Evolutionary conservation across 345 rosid species (phyloP).

Genomic region (Gossypium stocksii): DNA sequence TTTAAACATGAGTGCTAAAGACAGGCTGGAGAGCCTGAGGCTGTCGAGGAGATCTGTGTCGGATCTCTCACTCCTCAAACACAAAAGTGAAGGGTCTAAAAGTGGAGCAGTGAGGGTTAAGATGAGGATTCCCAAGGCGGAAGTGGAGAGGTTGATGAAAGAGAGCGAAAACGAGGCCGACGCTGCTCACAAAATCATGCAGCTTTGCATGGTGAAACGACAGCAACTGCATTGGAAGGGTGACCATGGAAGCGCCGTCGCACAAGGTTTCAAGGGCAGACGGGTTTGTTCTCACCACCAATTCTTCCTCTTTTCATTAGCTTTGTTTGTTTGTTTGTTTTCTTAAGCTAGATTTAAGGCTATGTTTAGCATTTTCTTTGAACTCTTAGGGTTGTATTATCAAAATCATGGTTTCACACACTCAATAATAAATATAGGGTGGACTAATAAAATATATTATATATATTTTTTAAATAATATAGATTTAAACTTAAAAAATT

Average conservation of each 20-base stretch:
- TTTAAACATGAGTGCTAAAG: slow-evolving; percentile 58
- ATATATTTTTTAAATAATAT: too few relatives aligned
- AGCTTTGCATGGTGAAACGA: slow-evolving; percentile 35
- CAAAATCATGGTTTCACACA: too few relatives aligned
- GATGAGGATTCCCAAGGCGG: slow-evolving; percentile 59
- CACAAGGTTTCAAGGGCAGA: slow-evolving; percentile 36
- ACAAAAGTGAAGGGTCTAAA: background rate
- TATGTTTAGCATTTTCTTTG: too few relatives aligned
- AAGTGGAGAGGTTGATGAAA: slow-evolving; percentile 23
- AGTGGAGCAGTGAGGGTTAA: slow-evolving; percentile 44
- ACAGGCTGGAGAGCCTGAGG: slow-evolving; percentile 76
- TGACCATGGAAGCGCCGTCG: slow-evolving; percentile 17
- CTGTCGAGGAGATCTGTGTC: slow-evolving; percentile 72
- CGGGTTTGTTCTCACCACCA: slow-evolving; percentile 34
- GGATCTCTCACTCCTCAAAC: slow-evolving; percentile 54
- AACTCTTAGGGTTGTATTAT: too few relatives aligned
- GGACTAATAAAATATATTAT: too few relatives aligned
- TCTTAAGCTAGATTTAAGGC: too few relatives aligned
- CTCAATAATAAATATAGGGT: too few relatives aligned
- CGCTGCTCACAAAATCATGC: slow-evolving; percentile 60
- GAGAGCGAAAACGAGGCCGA: slow-evolving; percentile 57
- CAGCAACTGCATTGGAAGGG: slow-evolving; percentile 33
- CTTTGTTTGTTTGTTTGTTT: too few relatives aligned
- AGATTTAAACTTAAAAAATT: too few relatives aligned
- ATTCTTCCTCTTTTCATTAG: background rate